Percentiles rank a stretch among this genome's conserved stretches.
Conservation (phyloP, 352 stramenopile genomes). For the Globisporangium perplexum region DNA sequence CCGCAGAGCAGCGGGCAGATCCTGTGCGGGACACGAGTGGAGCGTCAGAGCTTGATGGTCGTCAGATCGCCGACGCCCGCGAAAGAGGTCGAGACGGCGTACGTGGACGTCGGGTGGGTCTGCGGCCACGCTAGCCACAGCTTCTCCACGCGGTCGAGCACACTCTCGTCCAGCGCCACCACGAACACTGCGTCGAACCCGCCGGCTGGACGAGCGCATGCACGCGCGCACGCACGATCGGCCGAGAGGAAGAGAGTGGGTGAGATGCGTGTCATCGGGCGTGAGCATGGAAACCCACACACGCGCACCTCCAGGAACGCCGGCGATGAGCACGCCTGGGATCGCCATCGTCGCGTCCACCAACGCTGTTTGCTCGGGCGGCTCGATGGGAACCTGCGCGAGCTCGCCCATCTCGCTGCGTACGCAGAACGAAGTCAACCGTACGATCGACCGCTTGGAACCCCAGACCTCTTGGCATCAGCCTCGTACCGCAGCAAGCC, state of each 20-base stretch:
- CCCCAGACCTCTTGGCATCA: not conserved
- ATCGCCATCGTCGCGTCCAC: constrained; percentile 91
- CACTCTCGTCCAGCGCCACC: constrained; percentile 61
- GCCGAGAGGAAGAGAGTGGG: not conserved
- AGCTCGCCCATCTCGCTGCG: constrained; percentile 82
- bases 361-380: constrained; percentile 86
- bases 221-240: too few relatives aligned
- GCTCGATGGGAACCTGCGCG: constrained; percentile 92
- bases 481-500: constrained; percentile 60
- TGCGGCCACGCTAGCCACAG: constrained; percentile 71
- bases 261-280: not conserved
- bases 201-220: constrained; percentile 60
- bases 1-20: constrained; percentile 71
- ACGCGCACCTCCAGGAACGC: constrained; percentile 86
- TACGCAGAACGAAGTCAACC: not conserved
- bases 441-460: not conserved
- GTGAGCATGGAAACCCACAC: not conserved
- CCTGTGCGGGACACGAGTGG: constrained; percentile 13
- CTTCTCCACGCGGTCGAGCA: constrained; percentile 52
- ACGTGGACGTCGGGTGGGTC: constrained; percentile 38
- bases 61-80: not conserved
- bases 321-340: constrained; percentile 91
- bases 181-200: constrained; percentile 96
- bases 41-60: not conserved
- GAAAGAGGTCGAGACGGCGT: constrained; percentile 11